phyloP scores from a whole-genome alignment of 495 filamentous ascomycete genomes.

The Xylaria venustula region DNA sequence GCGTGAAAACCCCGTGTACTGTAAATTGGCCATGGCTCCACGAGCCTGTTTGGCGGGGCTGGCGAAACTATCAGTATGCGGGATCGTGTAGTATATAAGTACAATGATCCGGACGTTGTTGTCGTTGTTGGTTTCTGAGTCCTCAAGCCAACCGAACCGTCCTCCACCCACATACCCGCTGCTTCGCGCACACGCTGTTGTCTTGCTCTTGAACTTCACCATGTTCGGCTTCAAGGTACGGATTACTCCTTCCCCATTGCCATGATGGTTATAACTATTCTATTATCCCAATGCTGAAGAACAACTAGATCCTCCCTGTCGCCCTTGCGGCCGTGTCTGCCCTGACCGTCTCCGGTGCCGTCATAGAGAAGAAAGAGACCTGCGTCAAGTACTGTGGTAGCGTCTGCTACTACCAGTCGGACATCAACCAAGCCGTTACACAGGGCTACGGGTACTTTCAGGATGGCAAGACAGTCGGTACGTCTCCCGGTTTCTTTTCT shows the following conservation, averaged over 20 bases:
- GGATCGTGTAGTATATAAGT: neutral
- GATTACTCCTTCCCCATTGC: no score
- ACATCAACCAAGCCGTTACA: constrained; percentile 49
- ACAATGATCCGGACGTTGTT: neutral
- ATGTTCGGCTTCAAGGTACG: constrained; percentile 30
- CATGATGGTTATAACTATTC: no score
- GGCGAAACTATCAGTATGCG: neutral
- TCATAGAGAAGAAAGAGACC: constrained; percentile 27
- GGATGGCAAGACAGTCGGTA: constrained; percentile 46
- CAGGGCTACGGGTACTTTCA: constrained; percentile 50
- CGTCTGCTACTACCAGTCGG: constrained; percentile 34
- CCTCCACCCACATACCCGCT: neutral
- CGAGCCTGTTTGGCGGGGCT: neutral
- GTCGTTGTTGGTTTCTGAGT: neutral
- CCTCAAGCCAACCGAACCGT: neutral
- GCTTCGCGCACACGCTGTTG: neutral
- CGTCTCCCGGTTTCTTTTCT: constrained; percentile 5
- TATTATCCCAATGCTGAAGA: no score
- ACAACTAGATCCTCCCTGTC: constrained; percentile 31
- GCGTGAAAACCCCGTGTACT: neutral
- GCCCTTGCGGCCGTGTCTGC: constrained; percentile 28
- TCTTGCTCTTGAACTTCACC: neutral
- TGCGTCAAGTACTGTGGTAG: constrained; percentile 39
- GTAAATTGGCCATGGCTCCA: neutral
- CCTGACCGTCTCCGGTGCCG: constrained; percentile 30